Base-by-base conservation (phyloP, 805 yeast species). In the Saturnispora halmiae region DNA sequence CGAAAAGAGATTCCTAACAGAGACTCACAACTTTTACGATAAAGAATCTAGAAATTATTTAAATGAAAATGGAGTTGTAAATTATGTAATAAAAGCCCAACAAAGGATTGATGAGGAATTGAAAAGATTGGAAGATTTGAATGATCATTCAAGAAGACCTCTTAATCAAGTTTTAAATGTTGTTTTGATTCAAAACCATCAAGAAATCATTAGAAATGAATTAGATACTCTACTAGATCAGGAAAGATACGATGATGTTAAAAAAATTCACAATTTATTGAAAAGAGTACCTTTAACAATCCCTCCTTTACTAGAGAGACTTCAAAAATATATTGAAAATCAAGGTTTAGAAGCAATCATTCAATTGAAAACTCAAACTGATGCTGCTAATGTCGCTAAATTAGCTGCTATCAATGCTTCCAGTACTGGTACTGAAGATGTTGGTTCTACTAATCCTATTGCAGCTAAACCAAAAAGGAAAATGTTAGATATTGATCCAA, bases 31-130 rank as follows among this genome's bases (percentile, higher is more conserved):
- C 29, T 85, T 78, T 56, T 86, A 84, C 61, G 64, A 67, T 18
- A 66, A 66, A 33, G 96, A 87, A 60, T 77, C 92, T 30, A 63
- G 65, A 14, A 69, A 68, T 32, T 87, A 78, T 56, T 66, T 92
- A 45, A 62, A 71, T 3, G 73, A 75, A 24, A 82, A 87, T 59
- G 82, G 86, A 48, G 90, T 90, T 36, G 90, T 88, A 19, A 95
- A 86, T 54, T 92, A 92, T 64, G 79, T 92, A 74, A 76, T 73
- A 46, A 84, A 81, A 58, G 95, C 95, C 30, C 87, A 83, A 51
- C 71, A 73, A 40, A 72, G 96, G 46, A 73, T 94, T 37, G 73
- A 73, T 29, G 95, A 87, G 57, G 98, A 92, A 62, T 76, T 82
- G 46, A 72, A 78, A 34, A 72, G 92, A 31, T 79, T 90, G 46